A percentile compares a stretch with the other conserved stretches of the same genome.
Evolutionary conservation across 768 basidiomycete species (phyloP).

Genomic region (Lactarius pseudohatsudake): DNA sequence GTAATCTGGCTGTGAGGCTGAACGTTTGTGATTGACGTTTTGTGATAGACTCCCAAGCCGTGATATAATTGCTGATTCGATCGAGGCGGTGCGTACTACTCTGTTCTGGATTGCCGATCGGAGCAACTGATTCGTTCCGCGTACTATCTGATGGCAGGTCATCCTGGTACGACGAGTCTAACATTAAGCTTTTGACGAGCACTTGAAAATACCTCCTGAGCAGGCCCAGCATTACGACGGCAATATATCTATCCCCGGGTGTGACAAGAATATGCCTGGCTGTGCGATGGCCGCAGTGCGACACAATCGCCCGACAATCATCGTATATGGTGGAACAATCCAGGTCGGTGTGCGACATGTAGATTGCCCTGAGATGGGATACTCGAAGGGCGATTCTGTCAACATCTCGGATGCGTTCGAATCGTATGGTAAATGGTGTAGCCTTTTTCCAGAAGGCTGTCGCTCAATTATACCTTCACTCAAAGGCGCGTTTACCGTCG

Average conservation of each 20-base stretch:
- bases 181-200: neutral
- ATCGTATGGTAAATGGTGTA: slow-evolving; percentile 59
- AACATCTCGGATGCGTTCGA: slow-evolving; percentile 87
- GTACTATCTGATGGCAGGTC: slow-evolving; percentile 40
- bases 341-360: slow-evolving; percentile 71
- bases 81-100: slow-evolving; percentile 61
- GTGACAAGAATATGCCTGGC: slow-evolving; percentile 93
- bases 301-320: slow-evolving; percentile 85
- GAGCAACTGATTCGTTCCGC: neutral
- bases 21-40: neutral
- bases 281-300: slow-evolving; percentile 83
- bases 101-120: neutral
- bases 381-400: slow-evolving; percentile 75
- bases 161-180: slow-evolving; percentile 45
- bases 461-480: neutral
- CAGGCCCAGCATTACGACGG: slow-evolving; percentile 89
- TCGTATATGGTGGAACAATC: slow-evolving; percentile 85
- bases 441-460: neutral
- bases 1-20: neutral
- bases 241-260: slow-evolving; percentile 84
- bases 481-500: slow-evolving; percentile 71
- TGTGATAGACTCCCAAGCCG: slow-evolving; percentile 70
- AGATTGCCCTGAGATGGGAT: slow-evolving; percentile 79
- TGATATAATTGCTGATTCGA: slow-evolving; percentile 87
- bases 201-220: neutral